phyloP scores from a whole-genome alignment of 2,329 filamentous ascomycete genomes.

The Aureobasidium subglaciale region DNA sequence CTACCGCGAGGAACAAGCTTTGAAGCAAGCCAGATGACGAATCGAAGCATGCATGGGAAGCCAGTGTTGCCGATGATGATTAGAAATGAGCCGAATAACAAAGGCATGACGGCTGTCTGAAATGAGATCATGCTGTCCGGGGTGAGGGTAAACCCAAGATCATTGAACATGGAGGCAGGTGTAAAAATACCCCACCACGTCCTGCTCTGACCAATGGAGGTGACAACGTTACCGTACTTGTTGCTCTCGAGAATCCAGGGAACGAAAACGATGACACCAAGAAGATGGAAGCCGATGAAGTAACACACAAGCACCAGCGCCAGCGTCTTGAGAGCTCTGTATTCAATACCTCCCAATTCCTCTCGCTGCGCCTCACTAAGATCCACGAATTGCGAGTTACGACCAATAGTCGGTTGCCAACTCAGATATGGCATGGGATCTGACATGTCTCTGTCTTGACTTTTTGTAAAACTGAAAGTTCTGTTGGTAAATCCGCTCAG shows the following conservation, averaged over 20 bases:
- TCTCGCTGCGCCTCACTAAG: slow-evolving; percentile 86
- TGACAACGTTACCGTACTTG: slow-evolving; percentile 60
- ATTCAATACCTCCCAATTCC: slow-evolving; percentile 93
- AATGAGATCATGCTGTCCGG: slow-evolving; percentile 93
- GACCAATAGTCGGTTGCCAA: slow-evolving; percentile 83
- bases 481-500: slow-evolving; percentile 16
- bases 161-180: slow-evolving; percentile 80
- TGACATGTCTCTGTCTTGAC: slow-evolving; percentile 44
- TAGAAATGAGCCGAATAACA: slow-evolving; percentile 74
- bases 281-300: slow-evolving; percentile 73
- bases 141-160: slow-evolving; percentile 88
- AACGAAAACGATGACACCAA: slow-evolving; percentile 65
- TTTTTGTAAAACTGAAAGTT: slow-evolving; percentile 14
- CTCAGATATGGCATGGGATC: slow-evolving; percentile 80
- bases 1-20: slow-evolving; percentile 58
- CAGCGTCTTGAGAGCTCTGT: slow-evolving; percentile 81
- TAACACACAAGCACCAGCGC: slow-evolving; percentile 70
- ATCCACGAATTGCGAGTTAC: slow-evolving; percentile 88
- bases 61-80: slow-evolving; percentile 94
- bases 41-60: slow-evolving; percentile 88
- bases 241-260: slow-evolving; percentile 69
- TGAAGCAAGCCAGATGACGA: slow-evolving; percentile 79
- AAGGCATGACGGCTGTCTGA: slow-evolving; percentile 63
- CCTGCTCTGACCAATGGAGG: slow-evolving; percentile 52
- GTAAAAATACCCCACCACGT: slow-evolving; percentile 94